Evolutionary conservation across 2,329 filamentous ascomycete species (phyloP).

Genomic region (Exophiala phaeomuriformis): DNA sequence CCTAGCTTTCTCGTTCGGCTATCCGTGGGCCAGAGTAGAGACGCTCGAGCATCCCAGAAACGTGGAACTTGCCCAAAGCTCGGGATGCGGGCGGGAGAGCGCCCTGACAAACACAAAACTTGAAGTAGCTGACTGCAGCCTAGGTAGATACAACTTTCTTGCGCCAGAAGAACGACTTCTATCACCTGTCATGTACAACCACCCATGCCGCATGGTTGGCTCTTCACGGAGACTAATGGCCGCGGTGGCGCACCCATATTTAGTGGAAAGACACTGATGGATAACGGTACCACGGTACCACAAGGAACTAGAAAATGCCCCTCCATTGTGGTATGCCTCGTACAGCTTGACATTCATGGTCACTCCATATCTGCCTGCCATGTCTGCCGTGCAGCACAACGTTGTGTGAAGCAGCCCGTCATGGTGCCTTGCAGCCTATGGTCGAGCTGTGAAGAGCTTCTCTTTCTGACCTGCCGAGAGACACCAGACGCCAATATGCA

Average conservation of each 20-base stretch:
- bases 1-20: not conserved
- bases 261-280: not conserved
- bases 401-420: not conserved
- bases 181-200: not conserved
- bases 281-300: not conserved
- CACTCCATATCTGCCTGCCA: slow-evolving; percentile 7
- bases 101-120: not conserved
- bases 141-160: not conserved
- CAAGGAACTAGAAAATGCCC: not conserved
- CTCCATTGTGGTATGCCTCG: not conserved
- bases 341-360: slow-evolving; percentile 9
- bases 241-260: not conserved
- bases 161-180: not conserved
- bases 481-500: not conserved
- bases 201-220: not conserved
- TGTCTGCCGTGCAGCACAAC: not conserved
- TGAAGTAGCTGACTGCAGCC: not conserved
- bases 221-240: not conserved
- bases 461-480: not conserved
- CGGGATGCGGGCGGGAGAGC: not conserved
- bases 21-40: not conserved
- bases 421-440: not conserved
- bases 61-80: slow-evolving; percentile 8
- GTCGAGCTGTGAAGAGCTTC: not conserved
- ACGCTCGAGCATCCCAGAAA: slow-evolving; percentile 13